A percentile compares a stretch with the other conserved stretches of the same genome.
Evolutionary conservation across 257 asterid species (phyloP).

Genomic region (Euphrasia confusa): DNA sequence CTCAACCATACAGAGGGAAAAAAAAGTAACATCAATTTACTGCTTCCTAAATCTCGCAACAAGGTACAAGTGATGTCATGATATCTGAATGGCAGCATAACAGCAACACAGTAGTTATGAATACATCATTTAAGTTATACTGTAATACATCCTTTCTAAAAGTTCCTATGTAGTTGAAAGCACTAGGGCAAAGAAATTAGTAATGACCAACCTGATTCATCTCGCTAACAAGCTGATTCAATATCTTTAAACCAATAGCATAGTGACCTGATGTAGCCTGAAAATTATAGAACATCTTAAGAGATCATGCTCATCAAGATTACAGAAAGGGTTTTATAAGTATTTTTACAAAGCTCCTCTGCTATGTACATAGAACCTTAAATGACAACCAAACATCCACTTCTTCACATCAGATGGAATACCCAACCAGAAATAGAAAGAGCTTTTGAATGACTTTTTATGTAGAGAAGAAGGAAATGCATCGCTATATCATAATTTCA

Average conservation of each 20-base stretch:
- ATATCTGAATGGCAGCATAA: constrained; percentile 12
- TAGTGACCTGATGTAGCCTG: constrained; percentile 90
- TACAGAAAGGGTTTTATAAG: constrained; percentile 7
- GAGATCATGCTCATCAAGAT: constrained; percentile 25
- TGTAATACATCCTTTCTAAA: constrained; percentile 1
- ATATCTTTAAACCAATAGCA: constrained; percentile 87
- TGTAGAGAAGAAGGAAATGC: too few species aligned
- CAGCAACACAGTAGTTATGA: constrained; percentile 2
- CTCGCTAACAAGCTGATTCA: constrained; percentile 92
- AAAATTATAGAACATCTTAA: constrained; percentile 30
- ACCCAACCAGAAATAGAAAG: too few species aligned
- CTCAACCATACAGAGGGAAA: too few species aligned
- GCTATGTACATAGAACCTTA: too few species aligned
- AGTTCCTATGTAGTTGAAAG: constrained; percentile 18
- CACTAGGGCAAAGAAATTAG: constrained; percentile 13
- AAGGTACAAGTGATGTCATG: constrained; percentile 15
- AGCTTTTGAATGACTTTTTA: too few species aligned
- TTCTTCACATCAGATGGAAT: too few species aligned
- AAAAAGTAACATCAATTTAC: not conserved
- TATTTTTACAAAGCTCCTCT: not conserved
- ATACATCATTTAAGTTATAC: not conserved
- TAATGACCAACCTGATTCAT: constrained; percentile 79
- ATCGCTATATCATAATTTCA: not conserved
- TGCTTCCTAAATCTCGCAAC: constrained; percentile 6
- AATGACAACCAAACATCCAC: too few species aligned